Percentiles rank a stretch among this genome's conserved stretches.
phyloP scores from a whole-genome alignment of 768 basidiomycete species.

The Leccinellum rugosiceps region DNA sequence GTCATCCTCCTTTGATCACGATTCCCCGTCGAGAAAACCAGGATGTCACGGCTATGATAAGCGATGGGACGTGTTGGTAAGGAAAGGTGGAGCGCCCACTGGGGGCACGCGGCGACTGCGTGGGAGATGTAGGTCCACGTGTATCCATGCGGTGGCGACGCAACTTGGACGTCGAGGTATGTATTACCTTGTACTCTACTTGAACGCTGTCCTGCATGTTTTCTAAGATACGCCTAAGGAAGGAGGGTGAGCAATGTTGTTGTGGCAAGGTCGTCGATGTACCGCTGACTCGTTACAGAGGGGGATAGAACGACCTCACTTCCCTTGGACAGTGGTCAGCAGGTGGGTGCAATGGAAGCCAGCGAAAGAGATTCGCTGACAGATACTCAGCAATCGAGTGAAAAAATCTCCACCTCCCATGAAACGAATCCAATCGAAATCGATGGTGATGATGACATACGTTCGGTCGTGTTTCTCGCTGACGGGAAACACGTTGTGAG shows the following conservation, averaged over 20 bases:
- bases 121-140: neutral
- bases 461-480: neutral
- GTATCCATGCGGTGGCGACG: neutral
- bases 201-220: neutral
- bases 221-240: neutral
- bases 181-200: too few species aligned
- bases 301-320: neutral
- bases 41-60: neutral
- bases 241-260: neutral
- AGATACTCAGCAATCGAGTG: neutral
- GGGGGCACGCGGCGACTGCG: too few species aligned
- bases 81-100: too few species aligned
- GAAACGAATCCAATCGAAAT: neutral
- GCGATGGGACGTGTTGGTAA: neutral
- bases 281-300: neutral
- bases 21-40: neutral
- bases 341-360: neutral
- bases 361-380: neutral
- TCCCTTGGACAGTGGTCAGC: neutral
- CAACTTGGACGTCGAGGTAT: neutral
- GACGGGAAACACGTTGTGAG: neutral
- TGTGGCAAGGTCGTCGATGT: neutral
- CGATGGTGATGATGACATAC: neutral
- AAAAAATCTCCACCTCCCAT: neutral
- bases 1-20: neutral